Evolutionary conservation across 768 basidiomycete genomes (phyloP), one percentile per base, ranked within the genome.

Genomic region (Clathrus columnatus): DNA sequence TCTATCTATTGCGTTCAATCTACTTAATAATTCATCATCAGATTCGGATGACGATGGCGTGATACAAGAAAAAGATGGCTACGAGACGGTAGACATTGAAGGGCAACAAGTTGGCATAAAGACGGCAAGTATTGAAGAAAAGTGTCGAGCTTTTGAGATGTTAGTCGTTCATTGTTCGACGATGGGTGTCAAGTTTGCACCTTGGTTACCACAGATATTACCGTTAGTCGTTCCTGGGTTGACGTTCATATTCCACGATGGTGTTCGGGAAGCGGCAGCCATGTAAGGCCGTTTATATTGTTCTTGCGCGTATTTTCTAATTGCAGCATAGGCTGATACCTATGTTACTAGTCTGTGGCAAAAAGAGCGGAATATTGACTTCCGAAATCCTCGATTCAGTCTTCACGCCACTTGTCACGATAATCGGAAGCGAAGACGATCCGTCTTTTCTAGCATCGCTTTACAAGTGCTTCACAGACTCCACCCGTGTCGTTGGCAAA

Each of bases 61-160:
- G 7, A 61, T 66, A 1, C 75, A 77, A 45, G 82, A 84, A 21
- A 75, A 80, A 11, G 85, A 90, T 30, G 86, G 87, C 8, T 91
- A 83, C 83, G 87, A 87, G 63, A 87, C 83, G 1, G 76, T 91
- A 57, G 74, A 76, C 5, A 80, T 90, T 74, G 86, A 89, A 48
- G 89, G 89, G 0, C 83, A 84, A 48, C 78, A 80, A 17, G 75
- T 89, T 23, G 86, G 85, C 1, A 87, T 91, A 59, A 78, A 84
- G 53, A 91, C 88, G 2, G 82, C 86, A 0, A 80, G 81, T 0
- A 82, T 92, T 61, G 89, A 91, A 63, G 88, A 92, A 61, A 91
- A 91, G 63, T 88, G 87, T 56, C 85, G 88, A 63, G 89, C 90
- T 2, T 89, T 91, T 60, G 87, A 90, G 63, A 90, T 87, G n/a